Base-by-base conservation (phyloP, 2,329 filamentous ascomycete species). In the Cercospora brassicicola region DNA sequence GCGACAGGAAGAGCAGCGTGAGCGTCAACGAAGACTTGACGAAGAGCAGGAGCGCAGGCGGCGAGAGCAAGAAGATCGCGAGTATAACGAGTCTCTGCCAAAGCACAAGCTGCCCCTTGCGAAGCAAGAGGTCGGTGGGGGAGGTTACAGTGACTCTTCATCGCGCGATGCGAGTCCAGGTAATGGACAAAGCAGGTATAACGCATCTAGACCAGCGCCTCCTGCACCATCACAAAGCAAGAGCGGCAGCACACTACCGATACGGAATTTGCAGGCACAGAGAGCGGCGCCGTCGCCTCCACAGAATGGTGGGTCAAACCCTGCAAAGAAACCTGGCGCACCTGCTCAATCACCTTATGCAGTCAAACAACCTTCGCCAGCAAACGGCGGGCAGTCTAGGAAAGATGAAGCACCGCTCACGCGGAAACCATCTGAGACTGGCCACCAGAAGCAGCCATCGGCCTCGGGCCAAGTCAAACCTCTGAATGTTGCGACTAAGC, bases 41-140 rank as follows among this genome's bases (percentile, higher is more conserved):
- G 82, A 84, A 56, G 81, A 84, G 39, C 76, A 78, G 62, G 81
- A 84, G 67, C 78, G 80, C 66, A 80, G 80, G 33, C 80, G 82
- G 59, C 80, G 91, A 72, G 93, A 97, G 62, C 84, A 92, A 73
- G 93, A 95, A 77, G 76, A 78, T 61, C 76, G 76, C 39, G 92
- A 89, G 18, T 97, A 97, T 80, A 97, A 98, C 79, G 91, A 92
- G 39, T 93, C 92, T 26, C 82, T 97, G 68, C 94, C 93, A 33
- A 91, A 96, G 83, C 89, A 86, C 71, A 92, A 92, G 78, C 82
- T 89, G 10, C 92, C 92, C 2, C 76, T 95, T 72, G 93, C 94
- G 33, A 92, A 98, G 79, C 94, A 97, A 80, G 95, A 98, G 79
- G 82, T 98, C 73, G 92, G 92, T 66, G 89, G 90, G 33, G 91